Evolutionary conservation across 139 green algal genomes (phyloP), one percentile per base, ranked within the genome.

Genomic region (Tetraselmis chui): DNA sequence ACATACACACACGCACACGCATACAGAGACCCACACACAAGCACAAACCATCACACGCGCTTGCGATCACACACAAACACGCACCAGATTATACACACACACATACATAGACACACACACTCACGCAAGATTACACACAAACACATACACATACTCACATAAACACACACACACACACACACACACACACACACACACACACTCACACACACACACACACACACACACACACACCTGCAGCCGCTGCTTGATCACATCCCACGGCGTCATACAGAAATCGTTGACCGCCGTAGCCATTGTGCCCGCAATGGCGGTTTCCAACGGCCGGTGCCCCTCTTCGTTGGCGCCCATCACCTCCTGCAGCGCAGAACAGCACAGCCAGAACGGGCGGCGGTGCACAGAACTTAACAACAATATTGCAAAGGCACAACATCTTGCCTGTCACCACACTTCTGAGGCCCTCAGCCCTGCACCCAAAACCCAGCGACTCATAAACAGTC

Each of bases 231-330:
- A 1, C 76, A 97, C 90, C 90, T 98, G 95, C 83, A 97, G 89
- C 74, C 94, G 89, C 90, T 98, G 95, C 87, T 98, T 98, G 32
- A 98, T 85, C 0, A 95, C 92, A 84, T 98, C 95, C 27, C 90
- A 88, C 0, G 95, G 95, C 1, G 91, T 96, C 92, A 97, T 97
- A 67, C 93, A 85, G 22, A 84, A 92, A 76, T 98, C 97, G 78
- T 92, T 95, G 0, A 95, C 87, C 0, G 98, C 77, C 0, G 95
- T 98, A 23, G 97, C 97, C 1, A 88, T 88, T 1, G 88, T 89
- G 2, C 93, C 95, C 30, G 93, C 87, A 29, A 85, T 84, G 32
- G 88, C 90, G 58, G 83, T 87, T 0, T 88, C 89, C n/a, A 91
- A 26, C 28, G 88, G 87, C 67, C 89, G 86, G 85, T 95, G 91